Conservation (phyloP, 257 asterid species). For the Forsythia suspensa region DNA sequence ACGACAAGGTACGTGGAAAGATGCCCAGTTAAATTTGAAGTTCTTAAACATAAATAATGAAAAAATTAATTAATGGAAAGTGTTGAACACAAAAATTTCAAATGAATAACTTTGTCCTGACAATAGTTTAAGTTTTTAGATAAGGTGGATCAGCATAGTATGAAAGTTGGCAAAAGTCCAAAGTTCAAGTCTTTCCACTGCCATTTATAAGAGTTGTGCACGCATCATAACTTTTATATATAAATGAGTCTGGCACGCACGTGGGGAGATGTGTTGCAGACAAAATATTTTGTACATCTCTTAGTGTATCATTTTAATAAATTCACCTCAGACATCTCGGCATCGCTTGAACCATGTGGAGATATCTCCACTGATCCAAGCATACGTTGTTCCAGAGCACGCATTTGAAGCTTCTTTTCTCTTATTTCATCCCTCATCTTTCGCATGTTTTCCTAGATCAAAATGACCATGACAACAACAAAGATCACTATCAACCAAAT, state of each 20-base stretch:
- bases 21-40: not conserved
- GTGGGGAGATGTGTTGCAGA: not conserved
- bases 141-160: no score
- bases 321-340: conserved; percentile 66
- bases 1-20: not conserved
- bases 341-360: conserved; percentile 48
- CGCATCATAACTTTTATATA: no score
- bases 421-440: conserved; percentile 68
- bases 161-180: no score
- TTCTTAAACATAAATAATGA: conserved; percentile 7
- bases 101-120: not conserved
- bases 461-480: conserved; percentile 19
- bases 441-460: conserved; percentile 56
- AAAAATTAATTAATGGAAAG: not conserved
- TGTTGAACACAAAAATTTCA: not conserved
- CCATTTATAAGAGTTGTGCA: no score
- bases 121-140: not conserved
- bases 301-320: not conserved
- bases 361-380: conserved; percentile 70
- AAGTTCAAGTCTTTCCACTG: no score
- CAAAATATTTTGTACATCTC: not conserved
- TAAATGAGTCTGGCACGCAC: not conserved
- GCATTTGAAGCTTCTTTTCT: conserved; percentile 71
- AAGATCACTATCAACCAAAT: conserved; percentile 14
- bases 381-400: conserved; percentile 72